These are phyloP conservation scores for Podospora pseudocomata DNA, from an alignment of 495 filamentous ascomycete species.

Conservation along the genomic window DNA sequence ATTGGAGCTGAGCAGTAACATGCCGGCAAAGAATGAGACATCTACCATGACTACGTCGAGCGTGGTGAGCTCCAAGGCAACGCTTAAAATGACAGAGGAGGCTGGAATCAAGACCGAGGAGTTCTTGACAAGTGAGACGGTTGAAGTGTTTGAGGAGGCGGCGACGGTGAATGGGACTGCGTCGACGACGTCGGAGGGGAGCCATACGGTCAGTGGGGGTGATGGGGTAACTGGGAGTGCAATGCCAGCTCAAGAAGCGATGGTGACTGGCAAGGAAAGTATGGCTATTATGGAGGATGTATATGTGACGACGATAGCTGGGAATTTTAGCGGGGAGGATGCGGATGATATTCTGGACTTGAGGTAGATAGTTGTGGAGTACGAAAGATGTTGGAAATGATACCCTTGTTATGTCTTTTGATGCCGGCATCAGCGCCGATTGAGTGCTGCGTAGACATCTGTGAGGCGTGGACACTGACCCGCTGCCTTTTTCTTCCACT, in stretches of 20 bases:
- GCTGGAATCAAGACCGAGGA: not conserved
- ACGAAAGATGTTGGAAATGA: not conserved
- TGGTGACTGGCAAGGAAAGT: not conserved
- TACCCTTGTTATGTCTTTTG: not conserved
- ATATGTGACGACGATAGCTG: not conserved
- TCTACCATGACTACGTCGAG: slow-evolving; percentile 1
- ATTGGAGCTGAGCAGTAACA: slow-evolving; percentile 7
- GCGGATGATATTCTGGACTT: not conserved
- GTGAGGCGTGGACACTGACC: no score
- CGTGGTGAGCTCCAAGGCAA: slow-evolving; percentile 5
- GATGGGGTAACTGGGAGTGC: not conserved
- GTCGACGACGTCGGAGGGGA: not conserved
- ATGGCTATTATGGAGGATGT: not conserved
- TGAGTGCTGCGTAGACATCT: no score
- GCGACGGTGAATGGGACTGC: not conserved
- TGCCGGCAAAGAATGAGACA: slow-evolving; percentile 14
- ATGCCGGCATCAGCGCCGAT: no score
- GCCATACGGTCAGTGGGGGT: not conserved
- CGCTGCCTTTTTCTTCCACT: no score
- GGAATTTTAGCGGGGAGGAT: not conserved
- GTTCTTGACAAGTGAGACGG: slow-evolving; percentile 14
- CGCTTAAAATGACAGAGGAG: not conserved
- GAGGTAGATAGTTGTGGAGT: not conserved
- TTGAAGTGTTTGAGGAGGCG: not conserved
- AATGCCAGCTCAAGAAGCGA: not conserved